Conservation (phyloP, 192 early-diverging fungal species). For the Entomortierella lignicola region DNA sequence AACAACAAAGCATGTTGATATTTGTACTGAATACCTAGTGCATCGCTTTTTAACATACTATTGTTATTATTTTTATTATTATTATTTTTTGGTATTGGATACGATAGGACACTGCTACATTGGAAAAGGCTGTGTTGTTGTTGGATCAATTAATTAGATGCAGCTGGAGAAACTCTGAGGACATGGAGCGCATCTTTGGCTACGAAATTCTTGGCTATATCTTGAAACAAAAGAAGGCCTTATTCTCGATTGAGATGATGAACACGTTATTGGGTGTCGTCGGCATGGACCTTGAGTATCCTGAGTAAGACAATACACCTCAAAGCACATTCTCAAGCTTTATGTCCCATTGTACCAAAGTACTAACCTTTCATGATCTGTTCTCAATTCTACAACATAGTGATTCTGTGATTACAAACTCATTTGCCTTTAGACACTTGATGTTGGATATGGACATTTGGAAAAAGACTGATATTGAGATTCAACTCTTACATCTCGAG, state of each 20-base stretch:
- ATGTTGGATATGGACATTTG: slow-evolving; percentile 79
- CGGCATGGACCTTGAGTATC: slow-evolving; percentile 64
- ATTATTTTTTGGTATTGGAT: background rate
- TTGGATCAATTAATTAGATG: slow-evolving; percentile 71
- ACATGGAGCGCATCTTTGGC: slow-evolving; percentile 75
- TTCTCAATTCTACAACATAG: no score
- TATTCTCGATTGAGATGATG: slow-evolving; percentile 67
- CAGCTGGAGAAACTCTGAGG: slow-evolving; percentile 77
- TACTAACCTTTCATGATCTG: no score
- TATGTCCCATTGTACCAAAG: no score
- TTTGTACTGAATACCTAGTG: no score
- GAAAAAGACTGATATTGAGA: slow-evolving; percentile 62
- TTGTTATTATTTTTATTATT: no score
- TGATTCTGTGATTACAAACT: slow-evolving; percentile 74
- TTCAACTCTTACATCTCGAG: slow-evolving; percentile 68
- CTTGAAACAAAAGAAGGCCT: slow-evolving; percentile 70
- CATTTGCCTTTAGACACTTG: slow-evolving; percentile 69
- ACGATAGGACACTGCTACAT: slow-evolving; percentile 56
- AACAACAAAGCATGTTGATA: no score
- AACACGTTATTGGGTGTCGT: slow-evolving; percentile 70
- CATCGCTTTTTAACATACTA: no score
- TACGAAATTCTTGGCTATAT: slow-evolving; percentile 75
- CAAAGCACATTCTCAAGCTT: no score
- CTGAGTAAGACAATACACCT: slow-evolving; percentile 55
- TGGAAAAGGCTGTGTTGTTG: slow-evolving; percentile 64